These are phyloP conservation scores for Parsonsia alboflavescens DNA, from an alignment of 257 asterid species.

Conservation along the genomic window DNA sequence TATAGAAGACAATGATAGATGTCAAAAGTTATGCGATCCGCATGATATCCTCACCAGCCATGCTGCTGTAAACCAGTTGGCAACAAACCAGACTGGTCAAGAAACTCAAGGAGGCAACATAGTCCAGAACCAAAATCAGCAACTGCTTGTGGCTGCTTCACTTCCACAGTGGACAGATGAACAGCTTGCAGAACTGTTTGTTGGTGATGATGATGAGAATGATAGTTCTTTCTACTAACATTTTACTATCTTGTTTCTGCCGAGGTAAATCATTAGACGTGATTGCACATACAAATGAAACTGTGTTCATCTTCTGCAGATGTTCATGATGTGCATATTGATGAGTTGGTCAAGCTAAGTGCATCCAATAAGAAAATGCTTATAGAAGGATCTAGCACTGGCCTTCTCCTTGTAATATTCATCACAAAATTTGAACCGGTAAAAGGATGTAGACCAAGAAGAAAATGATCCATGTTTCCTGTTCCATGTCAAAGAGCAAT, in stretches of 20 bases:
- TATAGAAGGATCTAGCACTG: not conserved
- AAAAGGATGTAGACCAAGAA: not conserved
- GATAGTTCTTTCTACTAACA: slow-evolving; percentile 23
- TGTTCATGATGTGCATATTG: not conserved
- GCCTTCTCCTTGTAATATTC: not conserved
- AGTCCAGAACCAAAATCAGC: slow-evolving; percentile 36
- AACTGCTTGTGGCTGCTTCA: slow-evolving; percentile 29
- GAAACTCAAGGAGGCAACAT: slow-evolving; percentile 24
- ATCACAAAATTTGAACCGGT: not conserved
- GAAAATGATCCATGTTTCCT: not conserved
- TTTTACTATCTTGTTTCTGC: not conserved
- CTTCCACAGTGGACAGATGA: slow-evolving; percentile 78
- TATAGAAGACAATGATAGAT: slow-evolving; percentile 13
- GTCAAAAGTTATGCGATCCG: slow-evolving; percentile 18
- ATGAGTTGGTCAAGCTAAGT: not conserved
- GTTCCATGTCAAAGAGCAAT: not conserved
- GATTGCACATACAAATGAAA: not conserved
- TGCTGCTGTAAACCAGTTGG: slow-evolving; percentile 11
- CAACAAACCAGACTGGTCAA: slow-evolving; percentile 16
- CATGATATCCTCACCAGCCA: slow-evolving; percentile 15
- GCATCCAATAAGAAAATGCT: too few species aligned
- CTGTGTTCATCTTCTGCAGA: slow-evolving; percentile 7
- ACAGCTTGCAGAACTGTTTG: slow-evolving; percentile 70
- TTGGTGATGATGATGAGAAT: slow-evolving; percentile 36
- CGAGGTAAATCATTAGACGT: not conserved